phyloP scores from a whole-genome alignment of 2,329 filamentous ascomycete species.

The Colletotrichum nymphaeae region DNA sequence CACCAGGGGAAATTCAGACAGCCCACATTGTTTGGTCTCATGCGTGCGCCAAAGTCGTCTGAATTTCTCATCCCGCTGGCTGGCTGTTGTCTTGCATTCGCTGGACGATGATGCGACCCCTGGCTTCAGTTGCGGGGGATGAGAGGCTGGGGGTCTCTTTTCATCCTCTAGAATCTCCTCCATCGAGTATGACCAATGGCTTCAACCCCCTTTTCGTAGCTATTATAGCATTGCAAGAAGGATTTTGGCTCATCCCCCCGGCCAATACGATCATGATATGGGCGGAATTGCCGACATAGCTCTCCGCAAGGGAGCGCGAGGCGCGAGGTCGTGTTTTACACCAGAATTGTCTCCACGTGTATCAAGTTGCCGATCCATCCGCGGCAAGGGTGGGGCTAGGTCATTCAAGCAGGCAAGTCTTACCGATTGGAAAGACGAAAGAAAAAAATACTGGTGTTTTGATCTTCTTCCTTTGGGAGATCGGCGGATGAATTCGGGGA shows the following conservation, averaged over 20 bases:
- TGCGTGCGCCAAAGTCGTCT: not conserved
- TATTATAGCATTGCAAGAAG: not conserved
- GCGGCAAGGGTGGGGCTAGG: not conserved
- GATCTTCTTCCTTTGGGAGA: not conserved
- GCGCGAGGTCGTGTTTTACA: not conserved
- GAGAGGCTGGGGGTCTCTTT: not conserved
- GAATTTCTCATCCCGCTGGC: not conserved
- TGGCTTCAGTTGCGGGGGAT: not conserved
- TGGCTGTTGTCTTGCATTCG: not conserved
- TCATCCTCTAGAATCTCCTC: not conserved
- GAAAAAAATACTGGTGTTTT: not conserved
- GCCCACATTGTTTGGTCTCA: not conserved
- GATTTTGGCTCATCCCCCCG: no score
- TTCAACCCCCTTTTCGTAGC: not conserved
- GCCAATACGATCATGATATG: not conserved
- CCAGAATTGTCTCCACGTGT: not conserved
- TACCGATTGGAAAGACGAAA: not conserved
- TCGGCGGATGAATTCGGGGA: not conserved
- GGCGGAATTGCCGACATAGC: not conserved
- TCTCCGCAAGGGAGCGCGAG: not conserved
- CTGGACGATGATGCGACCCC: not conserved
- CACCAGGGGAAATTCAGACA: not conserved
- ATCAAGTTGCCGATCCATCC: conserved; percentile 5
- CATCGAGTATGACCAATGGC: not conserved
- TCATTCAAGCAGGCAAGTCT: not conserved